Conservation (phyloP, 345 rosid species). For the Linum trigynum region DNA sequence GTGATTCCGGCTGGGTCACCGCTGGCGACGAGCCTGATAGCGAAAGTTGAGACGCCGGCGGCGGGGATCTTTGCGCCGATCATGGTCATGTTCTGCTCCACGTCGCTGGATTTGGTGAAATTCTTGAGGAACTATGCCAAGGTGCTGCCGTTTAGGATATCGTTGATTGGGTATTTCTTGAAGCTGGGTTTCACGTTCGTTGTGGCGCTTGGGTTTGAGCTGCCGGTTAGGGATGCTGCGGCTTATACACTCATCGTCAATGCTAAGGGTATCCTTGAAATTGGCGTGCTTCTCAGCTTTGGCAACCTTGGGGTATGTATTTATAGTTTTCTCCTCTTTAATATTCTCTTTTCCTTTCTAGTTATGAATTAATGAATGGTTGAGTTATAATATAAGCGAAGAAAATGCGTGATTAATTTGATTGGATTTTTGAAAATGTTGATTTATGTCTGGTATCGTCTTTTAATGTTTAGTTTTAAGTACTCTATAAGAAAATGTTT, state of each 20-base stretch:
- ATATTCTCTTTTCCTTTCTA: background rate
- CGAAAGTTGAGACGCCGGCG: background rate
- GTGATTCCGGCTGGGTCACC: constrained; percentile 8
- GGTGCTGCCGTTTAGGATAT: background rate
- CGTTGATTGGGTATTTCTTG: background rate
- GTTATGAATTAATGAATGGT: no score
- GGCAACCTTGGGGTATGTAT: background rate
- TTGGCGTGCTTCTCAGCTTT: background rate
- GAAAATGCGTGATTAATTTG: no score
- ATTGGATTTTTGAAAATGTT: no score
- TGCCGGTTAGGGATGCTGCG: background rate
- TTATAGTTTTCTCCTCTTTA: background rate
- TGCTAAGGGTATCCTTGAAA: background rate
- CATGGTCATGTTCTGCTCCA: background rate
- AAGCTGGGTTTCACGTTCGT: background rate
- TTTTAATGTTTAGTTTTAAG: no score
- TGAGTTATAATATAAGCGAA: background rate
- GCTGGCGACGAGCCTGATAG: background rate
- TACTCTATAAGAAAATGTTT: no score
- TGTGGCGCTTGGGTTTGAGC: background rate
- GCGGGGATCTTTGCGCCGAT: background rate
- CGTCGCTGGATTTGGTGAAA: background rate
- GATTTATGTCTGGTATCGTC: no score
- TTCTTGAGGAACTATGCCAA: background rate
- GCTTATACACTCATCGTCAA: constrained; percentile 1